Conservation (phyloP, 345 rosid species). For the Raphanus sativus region DNA sequence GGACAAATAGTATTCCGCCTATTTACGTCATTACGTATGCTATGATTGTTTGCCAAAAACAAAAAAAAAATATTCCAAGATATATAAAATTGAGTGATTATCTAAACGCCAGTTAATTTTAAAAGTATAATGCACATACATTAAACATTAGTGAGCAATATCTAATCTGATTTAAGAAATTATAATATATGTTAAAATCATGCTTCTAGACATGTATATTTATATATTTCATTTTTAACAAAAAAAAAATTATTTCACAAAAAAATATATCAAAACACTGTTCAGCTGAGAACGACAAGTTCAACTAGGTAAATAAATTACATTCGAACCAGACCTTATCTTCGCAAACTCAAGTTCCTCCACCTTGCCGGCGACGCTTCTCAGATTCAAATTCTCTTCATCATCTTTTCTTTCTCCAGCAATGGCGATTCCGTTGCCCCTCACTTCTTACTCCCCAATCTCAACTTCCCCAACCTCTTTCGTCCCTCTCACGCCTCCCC, state of each 20-base stretch:
- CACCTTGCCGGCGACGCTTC: slow-evolving; percentile 25
- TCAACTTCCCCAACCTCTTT: slow-evolving; percentile 36
- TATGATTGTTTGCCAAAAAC: no score
- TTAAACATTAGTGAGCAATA: background rate
- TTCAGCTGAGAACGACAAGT: background rate
- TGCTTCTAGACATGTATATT: background rate
- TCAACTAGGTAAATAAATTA: background rate
- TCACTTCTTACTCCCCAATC: slow-evolving; percentile 30
- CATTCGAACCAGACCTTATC: slow-evolving; percentile 30
- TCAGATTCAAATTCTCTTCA: background rate
- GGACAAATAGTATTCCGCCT: background rate
- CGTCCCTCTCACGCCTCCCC: slow-evolving; percentile 36
- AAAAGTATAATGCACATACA: background rate
- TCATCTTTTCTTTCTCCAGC: background rate
- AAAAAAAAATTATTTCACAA: no score
- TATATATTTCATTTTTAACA: no score
- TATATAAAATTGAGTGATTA: background rate
- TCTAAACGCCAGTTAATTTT: background rate
- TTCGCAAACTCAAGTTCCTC: slow-evolving; percentile 5
- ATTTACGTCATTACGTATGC: background rate
- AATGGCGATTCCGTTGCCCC: slow-evolving; percentile 56
- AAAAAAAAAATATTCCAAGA: no score
- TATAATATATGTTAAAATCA: background rate
- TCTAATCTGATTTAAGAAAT: background rate
- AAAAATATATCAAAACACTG: background rate